Evolutionary conservation across 768 basidiomycete genomes (phyloP), one percentile per base, ranked within the genome.

Genomic region (Imleria badia): DNA sequence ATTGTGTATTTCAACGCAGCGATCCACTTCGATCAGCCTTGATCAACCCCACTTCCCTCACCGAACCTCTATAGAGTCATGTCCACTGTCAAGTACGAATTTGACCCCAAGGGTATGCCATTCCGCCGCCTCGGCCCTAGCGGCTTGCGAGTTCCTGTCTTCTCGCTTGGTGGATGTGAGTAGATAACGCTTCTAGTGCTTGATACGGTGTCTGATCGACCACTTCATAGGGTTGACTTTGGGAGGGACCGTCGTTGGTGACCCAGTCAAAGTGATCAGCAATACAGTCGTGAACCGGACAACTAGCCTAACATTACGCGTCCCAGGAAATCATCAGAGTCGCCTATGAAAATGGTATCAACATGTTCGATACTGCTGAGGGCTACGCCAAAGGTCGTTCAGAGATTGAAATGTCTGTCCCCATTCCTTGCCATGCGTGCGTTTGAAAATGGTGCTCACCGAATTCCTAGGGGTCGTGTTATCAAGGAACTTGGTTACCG

Each of bases 401-500:
- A 44, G 84, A 85, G 65, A 57, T 66, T 6, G 82, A 85, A 67
- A 80, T 85, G 80, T 78, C 31, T 20, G 56, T 35, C 22, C 29
- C 20, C 17, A 1, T 13, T 29, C 9, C 30, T 20, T 9, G 6
- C 26, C 26, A n/a, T n/a, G n/a, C n/a, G n/a, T 22, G 14, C 13
- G 17, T 7, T 40, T 7, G 35, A 29, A 22, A 2, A 29, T 33
- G n/a, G 29, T 22, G 20, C 52, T 48, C 19, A 57, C 19, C 10
- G 10, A 8, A 30, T 33, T 14, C 8, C 34, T 47, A 76, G 75
- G 61, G 83, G 84, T 30, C 75, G 79, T 15, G 84, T 79, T 30
- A 74, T 84, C 67, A 76, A 74, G 66, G 81, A 83, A 59, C 75
- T 81, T 29, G 78, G 78, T 7, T 76, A 77, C 64, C 74, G 76